phyloP scores from a whole-genome alignment of 1,139 yeast genomes.

The Waltiozyma solani region DNA sequence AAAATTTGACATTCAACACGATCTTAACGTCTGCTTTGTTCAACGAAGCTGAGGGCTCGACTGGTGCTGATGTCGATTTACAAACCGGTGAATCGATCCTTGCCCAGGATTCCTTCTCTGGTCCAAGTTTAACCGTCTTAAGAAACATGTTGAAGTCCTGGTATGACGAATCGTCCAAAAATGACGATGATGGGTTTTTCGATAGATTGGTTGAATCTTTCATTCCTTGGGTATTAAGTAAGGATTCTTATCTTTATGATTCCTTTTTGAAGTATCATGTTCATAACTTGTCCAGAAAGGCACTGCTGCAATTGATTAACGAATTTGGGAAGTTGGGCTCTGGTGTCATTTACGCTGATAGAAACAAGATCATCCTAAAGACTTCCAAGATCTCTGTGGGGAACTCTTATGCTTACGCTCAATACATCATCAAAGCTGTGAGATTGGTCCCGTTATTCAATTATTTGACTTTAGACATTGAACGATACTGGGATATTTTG shows the following conservation, averaged over 20 bases:
- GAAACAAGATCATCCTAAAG: slow-evolving; percentile 62
- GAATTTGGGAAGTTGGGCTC: slow-evolving; percentile 79
- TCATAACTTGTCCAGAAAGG: slow-evolving; percentile 77
- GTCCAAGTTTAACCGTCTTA: slow-evolving; percentile 61
- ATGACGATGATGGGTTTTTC: neutral
- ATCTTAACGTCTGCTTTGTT: slow-evolving; percentile 75
- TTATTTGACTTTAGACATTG: slow-evolving; percentile 66
- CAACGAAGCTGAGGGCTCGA: slow-evolving; percentile 87
- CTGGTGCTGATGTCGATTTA: slow-evolving; percentile 49
- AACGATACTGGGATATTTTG: slow-evolving; percentile 81
- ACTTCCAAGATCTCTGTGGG: slow-evolving; percentile 76
- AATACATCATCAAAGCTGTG: slow-evolving; percentile 70
- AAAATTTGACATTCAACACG: slow-evolving; percentile 77
- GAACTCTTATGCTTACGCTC: slow-evolving; percentile 90
- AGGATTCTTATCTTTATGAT: slow-evolving; percentile 66
- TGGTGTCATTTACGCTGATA: slow-evolving; percentile 67
- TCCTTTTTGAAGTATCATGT: slow-evolving; percentile 77
- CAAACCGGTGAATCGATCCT: slow-evolving; percentile 32
- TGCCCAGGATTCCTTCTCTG: slow-evolving; percentile 74
- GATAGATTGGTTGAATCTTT: slow-evolving; percentile 58
- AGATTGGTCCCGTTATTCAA: slow-evolving; percentile 77
- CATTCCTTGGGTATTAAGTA: slow-evolving; percentile 80
- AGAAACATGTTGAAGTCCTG: slow-evolving; percentile 73
- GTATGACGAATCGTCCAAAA: slow-evolving; percentile 51
- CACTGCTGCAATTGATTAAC: slow-evolving; percentile 69